Evolutionary conservation across 805 yeast genomes (phyloP), one percentile per base, ranked within the genome.

Genomic region (Wickerhamomyces rabaulensis): DNA sequence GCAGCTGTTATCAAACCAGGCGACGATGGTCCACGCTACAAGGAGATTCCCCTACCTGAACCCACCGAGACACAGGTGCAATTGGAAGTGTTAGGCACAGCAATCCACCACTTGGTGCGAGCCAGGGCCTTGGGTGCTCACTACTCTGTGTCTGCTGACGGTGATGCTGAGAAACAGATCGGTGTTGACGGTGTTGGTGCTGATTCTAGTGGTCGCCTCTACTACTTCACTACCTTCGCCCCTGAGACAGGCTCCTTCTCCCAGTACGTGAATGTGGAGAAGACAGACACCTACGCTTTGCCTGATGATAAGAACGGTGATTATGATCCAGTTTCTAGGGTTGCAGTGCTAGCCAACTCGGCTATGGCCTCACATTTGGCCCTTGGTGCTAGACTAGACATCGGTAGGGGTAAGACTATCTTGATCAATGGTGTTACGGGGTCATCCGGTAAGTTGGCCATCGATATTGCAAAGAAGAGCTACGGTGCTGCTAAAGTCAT

Each of bases 361-460:
- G 40, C 44, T n/a, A 49, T 49, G 50, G 46, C 52, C 23, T 46
- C 52, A 0, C 42, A 37, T 35, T 26, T 49, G 3, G 47, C 50
- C 1, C 27, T 49, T 9, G 50, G 43, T 9, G 25, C 44, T 5
- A 43, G 46, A 23, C 20, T 46, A 27, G 31, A 7, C n/a, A 27
- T 27, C 10, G 31, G 31, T 7, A 8, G 6, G 15, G 40, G 21
- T 3, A 21, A 9, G 2, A 43, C 44, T 10, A 43, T 49, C 6
- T 19, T 39, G 7, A 43, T 49, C 4, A 46, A 43, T 41, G 52
- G 52, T 33, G 45, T 44, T 21, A 49, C 52, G 22, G 52, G 52
- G 3, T 22, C 38, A 10, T 19, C 46, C 23, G 52, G 52, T 4
- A 26, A 23, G 25, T 6, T 46, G 6, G 48, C 52, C 3, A 26